Evolutionary conservation across 2,329 filamentous ascomycete species (phyloP), one percentile per base, ranked within the genome.

Genomic region (Colletotrichum sp.): DNA sequence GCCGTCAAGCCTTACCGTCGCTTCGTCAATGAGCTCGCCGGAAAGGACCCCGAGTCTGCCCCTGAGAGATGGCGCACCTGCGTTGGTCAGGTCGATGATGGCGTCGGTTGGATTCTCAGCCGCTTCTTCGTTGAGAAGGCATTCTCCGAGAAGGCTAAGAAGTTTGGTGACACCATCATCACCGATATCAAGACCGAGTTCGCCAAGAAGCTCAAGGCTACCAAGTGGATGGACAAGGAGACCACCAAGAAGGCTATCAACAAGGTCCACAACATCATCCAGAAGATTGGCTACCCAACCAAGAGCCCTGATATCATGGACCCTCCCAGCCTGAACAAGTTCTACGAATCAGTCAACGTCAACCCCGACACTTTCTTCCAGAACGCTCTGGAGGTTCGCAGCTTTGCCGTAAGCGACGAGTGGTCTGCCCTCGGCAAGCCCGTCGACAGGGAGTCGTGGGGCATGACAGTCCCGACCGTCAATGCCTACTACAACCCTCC

Each of bases 91-190:
- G 88, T 93, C 7, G 92, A 94, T 77, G 82, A 83, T 26, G 89
- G 90, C 7, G 82, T 95, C 26, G 90, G 90, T 4, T 95, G 93
- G 93, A 92, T 94, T 65, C 84, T 94, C 18, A 93, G 92, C 80
- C 90, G 92, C 26, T 95, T 95, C 85, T 95, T 93, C 78, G 88
- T 95, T 3, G 90, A 95, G 77, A 91, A 91, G 65, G 89, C 92
- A 2, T 95, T 95, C 80, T 91, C 92, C 0, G 88, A 92, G 15
- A 89, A 91, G 24, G 92, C 92, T 0, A 94, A 94, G 81, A 84
- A 90, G 6, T 90, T 94, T 62, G 93, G 93, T 18, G 92, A 95
- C 74, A 89, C 92, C 70, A 92, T 96, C 78, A 90, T 95, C n/a
- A 89, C 90, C 12, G 92, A 94, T 78, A 93, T 95, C 81, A 94